Evolutionary conservation across 2,329 filamentous ascomycete genomes (phyloP).

Genomic region (Diplodia scrobiculata): DNA sequence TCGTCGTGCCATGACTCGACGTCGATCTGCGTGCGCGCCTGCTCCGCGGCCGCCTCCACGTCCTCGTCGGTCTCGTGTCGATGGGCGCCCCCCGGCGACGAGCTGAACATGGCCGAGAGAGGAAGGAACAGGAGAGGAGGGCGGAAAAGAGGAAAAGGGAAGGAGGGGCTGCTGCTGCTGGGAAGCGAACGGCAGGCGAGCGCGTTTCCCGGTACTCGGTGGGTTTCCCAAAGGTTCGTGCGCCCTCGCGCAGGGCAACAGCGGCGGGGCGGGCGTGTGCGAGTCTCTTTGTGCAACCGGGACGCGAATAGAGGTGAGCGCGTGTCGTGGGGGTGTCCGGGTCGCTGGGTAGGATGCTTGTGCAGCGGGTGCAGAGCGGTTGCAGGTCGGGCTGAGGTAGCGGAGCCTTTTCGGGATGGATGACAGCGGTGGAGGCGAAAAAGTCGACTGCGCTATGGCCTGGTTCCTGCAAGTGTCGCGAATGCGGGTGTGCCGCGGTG

Average conservation of each 20-base stretch:
- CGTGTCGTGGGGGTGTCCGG: neutral
- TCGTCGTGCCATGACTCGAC: neutral
- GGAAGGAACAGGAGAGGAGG: neutral
- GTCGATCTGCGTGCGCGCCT: constrained; percentile 28
- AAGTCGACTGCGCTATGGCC: neutral
- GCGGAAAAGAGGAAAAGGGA: neutral
- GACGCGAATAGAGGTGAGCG: neutral
- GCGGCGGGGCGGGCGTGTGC: neutral
- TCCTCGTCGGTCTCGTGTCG: neutral
- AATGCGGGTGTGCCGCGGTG: constrained; percentile 1
- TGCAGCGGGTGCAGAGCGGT: neutral
- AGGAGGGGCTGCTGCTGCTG: neutral
- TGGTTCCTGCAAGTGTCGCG: constrained; percentile 1
- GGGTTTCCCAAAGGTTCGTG: neutral
- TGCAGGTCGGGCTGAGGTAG: neutral
- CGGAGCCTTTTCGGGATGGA: neutral
- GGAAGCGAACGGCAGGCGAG: neutral
- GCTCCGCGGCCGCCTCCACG: constrained; percentile 21
- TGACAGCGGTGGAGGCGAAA: neutral
- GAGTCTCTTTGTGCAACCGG: constrained; percentile 2
- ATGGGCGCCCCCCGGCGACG: constrained; percentile 11
- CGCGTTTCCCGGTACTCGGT: constrained; percentile 2
- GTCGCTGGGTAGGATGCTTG: constrained; percentile 18
- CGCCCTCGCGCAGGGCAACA: neutral
- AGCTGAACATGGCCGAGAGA: constrained; percentile 16